Conservation (phyloP, 805 yeast genomes). For the Kazachstania taianensis region DNA sequence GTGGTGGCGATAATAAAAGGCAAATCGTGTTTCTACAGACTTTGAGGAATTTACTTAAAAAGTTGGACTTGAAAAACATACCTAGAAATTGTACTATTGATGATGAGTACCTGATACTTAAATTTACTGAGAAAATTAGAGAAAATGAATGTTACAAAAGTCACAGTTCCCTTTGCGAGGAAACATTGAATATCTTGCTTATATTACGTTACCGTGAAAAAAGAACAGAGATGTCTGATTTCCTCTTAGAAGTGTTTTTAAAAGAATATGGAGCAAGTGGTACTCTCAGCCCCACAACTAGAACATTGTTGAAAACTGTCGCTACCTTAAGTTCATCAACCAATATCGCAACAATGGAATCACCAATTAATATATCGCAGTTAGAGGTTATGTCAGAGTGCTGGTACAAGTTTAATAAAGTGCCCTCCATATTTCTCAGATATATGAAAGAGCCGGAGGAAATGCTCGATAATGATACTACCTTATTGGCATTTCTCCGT, state of each 20-base stretch:
- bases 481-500: not conserved
- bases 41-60: conserved; percentile 10
- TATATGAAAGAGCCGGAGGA: not conserved
- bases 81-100: conserved; percentile 8
- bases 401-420: conserved; percentile 13
- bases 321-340: not conserved
- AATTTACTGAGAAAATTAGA: not conserved
- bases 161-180: not conserved
- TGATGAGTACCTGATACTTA: conserved; percentile 1
- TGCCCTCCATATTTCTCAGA: not conserved
- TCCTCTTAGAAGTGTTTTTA: too few relatives aligned
- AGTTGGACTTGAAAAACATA: conserved; percentile 6
- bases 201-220: too few relatives aligned
- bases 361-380: not conserved
- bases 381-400: conserved; percentile 6
- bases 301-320: not conserved
- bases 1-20: not conserved
- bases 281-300: not conserved
- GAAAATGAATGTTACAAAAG: not conserved
- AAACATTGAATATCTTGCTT: conserved; percentile 1
- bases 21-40: conserved; percentile 9
- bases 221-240: too few relatives aligned
- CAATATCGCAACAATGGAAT: not conserved
- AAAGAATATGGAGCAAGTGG: too few relatives aligned
- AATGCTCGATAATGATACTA: not conserved